These are phyloP conservation scores for Raphanus hybrid DNA, from an alignment of 441 rosid species.

Conservation along the genomic window DNA sequence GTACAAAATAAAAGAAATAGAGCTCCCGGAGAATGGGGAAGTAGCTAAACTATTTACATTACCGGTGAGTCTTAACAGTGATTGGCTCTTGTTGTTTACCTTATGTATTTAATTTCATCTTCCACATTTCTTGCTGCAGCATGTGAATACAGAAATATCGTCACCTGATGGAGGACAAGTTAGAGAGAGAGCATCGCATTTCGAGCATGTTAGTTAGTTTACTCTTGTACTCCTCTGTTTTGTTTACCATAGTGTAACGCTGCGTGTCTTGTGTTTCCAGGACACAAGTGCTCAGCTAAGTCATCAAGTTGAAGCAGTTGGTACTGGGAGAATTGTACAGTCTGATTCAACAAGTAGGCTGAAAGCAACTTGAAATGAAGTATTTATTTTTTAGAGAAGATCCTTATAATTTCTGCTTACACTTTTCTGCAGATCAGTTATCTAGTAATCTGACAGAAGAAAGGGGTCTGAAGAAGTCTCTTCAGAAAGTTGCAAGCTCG, in stretches of 20 bases:
- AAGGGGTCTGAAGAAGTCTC: constrained; percentile 47
- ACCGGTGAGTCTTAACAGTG: constrained; percentile 49
- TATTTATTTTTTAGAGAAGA: constrained; percentile 1
- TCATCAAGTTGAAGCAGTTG: constrained; percentile 47
- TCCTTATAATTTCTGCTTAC: constrained; percentile 21
- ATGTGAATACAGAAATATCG: constrained; percentile 53
- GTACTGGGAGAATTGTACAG: constrained; percentile 47
- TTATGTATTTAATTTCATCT: constrained; percentile 20
- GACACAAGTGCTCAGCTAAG: constrained; percentile 41
- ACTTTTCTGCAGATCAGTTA: constrained; percentile 54
- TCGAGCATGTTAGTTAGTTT: constrained; percentile 34
- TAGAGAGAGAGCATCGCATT: constrained; percentile 30
- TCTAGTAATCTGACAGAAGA: constrained; percentile 32
- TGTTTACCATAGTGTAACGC: no score
- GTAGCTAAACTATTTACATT: constrained; percentile 58
- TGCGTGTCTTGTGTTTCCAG: constrained; percentile 8
- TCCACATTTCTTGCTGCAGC: constrained; percentile 25
- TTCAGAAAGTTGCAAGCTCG: constrained; percentile 46
- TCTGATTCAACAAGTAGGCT: constrained; percentile 60
- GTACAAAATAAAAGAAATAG: constrained; percentile 57
- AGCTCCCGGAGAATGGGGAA: constrained; percentile 61
- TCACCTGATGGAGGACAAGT: constrained; percentile 51
- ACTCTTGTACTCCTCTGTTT: not conserved
- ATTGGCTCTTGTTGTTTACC: not conserved
- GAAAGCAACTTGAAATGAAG: constrained; percentile 18